Base-by-base conservation (phyloP, 73 alveolate genomes). In the Blepharisma stoltei region DNA sequence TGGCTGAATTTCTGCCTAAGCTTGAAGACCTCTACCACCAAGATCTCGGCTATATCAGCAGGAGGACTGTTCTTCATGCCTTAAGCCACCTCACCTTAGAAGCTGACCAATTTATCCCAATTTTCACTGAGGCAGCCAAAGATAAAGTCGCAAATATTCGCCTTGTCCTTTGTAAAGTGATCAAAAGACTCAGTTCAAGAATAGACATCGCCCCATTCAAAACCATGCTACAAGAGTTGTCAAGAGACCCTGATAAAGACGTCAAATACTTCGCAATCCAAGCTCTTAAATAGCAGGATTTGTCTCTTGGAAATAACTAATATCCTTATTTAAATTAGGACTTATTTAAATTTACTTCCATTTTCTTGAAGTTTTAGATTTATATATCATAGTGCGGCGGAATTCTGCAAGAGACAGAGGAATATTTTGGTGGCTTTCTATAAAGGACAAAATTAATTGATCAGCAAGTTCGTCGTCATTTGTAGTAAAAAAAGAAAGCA, bases 71-170 rank as follows among this genome's bases (percentile, higher is more conserved):
- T 77, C 88, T 94, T 49, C 92, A 85, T 89, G 81, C 86, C 77
- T n/a, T 78, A 43, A 54, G 77, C 88, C 52, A 89, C 76, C 68
- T 60, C 84, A 46, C 23, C 60, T 21, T 44, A 38, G 9, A 86
- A 45, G 83, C 92, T 50, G 92, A 88, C 14, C 91, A 81, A 73
- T 81, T 96, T 8, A 87, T 91, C 50, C 98, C 99, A 44, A 83
- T 94, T 47, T 80, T 96, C 55, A 77, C 66, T 23, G 92, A 87
- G 79, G 96, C 97, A 11, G 85, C 95, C 84, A 90, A 92, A 71
- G 99, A 96, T 77, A 80, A 90, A 66, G 96, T 96, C 71, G 95
- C 99, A 0, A 96, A 96, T 86, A 97, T 96, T 18, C 90, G 93
- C 77, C 93, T 96, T 87, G 86, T 89, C 54, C 94, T 93, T 7